These are phyloP conservation scores for Alternaria viburni DNA, from an alignment of 2,329 filamentous ascomycete genomes.

Conservation along the genomic window DNA sequence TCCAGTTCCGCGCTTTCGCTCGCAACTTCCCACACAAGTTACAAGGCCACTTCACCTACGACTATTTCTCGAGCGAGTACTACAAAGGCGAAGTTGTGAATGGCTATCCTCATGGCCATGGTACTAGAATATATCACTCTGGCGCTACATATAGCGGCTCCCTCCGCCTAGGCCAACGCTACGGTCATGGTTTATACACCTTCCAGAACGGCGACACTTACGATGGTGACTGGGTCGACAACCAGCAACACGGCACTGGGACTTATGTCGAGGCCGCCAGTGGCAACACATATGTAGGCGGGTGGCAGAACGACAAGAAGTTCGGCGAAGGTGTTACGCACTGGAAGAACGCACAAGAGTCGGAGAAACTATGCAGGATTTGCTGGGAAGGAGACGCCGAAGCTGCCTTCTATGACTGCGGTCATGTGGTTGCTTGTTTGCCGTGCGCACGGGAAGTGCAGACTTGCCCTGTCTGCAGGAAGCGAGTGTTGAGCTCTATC, in stretches of 20 bases:
- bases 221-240: conserved; percentile 65
- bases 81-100: conserved; percentile 60
- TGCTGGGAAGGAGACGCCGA: conserved; percentile 67
- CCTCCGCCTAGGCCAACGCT: conserved; percentile 60
- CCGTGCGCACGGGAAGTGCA: conserved; percentile 66
- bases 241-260: conserved; percentile 66
- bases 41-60: conserved; percentile 57
- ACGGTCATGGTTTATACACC: conserved; percentile 64
- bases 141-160: conserved; percentile 64
- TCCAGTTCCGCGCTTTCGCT: conserved; percentile 49
- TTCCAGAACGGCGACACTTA: conserved; percentile 71
- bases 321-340: conserved; percentile 67
- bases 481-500: conserved; percentile 62
- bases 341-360: conserved; percentile 67
- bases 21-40: conserved; percentile 53
- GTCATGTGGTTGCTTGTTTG: conserved; percentile 67
- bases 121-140: conserved; percentile 60
- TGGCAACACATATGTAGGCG: conserved; percentile 66
- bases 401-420: conserved; percentile 67
- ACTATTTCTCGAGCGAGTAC: conserved; percentile 62
- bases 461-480: conserved; percentile 66
- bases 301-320: conserved; percentile 66
- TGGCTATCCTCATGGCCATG: conserved; percentile 59
- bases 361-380: conserved; percentile 65
- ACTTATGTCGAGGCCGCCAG: conserved; percentile 62